Percentiles rank a stretch among this genome's conserved stretches.
Conservation (phyloP, 2,329 filamentous ascomycete genomes). For the Xylariaceae sp. region DNA sequence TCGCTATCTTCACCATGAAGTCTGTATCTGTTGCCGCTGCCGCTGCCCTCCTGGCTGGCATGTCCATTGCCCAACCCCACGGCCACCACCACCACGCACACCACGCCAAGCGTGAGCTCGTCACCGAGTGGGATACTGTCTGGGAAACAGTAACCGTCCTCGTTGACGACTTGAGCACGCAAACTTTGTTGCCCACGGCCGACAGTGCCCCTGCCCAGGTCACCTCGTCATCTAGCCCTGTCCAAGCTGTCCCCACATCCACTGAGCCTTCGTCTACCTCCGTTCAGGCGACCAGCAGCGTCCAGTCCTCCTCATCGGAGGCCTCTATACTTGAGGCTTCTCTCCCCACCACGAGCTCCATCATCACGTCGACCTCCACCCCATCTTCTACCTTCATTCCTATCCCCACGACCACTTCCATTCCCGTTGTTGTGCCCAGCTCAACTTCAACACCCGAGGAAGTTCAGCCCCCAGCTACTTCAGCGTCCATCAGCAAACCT, state of each 20-base stretch:
- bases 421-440: constrained; percentile 14
- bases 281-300: constrained; percentile 4
- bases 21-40: constrained; percentile 37
- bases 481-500: background rate
- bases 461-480: background rate
- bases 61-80: constrained; percentile 47
- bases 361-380: constrained; percentile 10
- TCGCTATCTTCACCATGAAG: constrained; percentile 39
- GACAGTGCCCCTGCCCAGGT: constrained; percentile 30
- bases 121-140: constrained; percentile 41
- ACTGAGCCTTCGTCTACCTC: constrained; percentile 13
- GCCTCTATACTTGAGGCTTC: background rate
- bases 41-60: constrained; percentile 40
- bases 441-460: constrained; percentile 3
- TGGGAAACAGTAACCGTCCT: constrained; percentile 50
- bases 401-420: background rate
- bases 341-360: no score
- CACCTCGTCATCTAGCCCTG: constrained; percentile 26
- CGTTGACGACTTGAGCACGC: constrained; percentile 45
- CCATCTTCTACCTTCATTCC: background rate
- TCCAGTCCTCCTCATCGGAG: background rate
- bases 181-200: constrained; percentile 35
- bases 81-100: constrained; percentile 35
- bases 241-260: constrained; percentile 18
- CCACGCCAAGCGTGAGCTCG: constrained; percentile 39